Base-by-base conservation (phyloP, 345 rosid genomes). In the Carallia pectinifolia region DNA sequence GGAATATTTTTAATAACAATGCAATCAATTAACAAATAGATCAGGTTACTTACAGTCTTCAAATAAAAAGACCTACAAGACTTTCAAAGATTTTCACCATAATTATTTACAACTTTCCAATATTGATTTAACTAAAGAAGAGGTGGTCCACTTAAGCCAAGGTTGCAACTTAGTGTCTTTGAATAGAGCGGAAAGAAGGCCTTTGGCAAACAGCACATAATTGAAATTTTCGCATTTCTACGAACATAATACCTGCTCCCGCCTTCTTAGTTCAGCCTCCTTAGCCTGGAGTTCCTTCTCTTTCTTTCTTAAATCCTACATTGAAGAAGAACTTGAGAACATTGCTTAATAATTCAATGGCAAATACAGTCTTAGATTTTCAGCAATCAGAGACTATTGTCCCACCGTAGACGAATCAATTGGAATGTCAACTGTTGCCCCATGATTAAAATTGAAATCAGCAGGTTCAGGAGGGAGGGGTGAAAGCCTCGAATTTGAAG, bases 401-500 rank as follows among this genome's bases (percentile, higher is more conserved):
- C 62, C 38, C 65, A 73, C 74, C 56, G 54, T 39, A 40, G 77
- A n/a, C 64, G 77, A 53, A 73, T 73, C 77, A 37, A 77, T 77
- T 4, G 77, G 81, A 65, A 77, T 77, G 71, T 77, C 81, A 65
- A 77, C 77, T 12, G 74, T 77, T 53, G 77, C 67, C 53, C 71
- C 77, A 55, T 69, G 73, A 39, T 72, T 65, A 65, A 72, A 77
- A 64, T 65, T 69, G 39, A 77, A 77, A 68, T 55, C 81, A 31
- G 64, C 77, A 40, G 81, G 77, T 53, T 77, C 81, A n/a, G 76
- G 81, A 39, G 81, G 77, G 31, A 77, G 77, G 29, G 81, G 81
- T 19, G 81, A 77, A 23, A 69, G 77, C 64, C 74, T 77, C 1
- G 77, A 77, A 66, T 73, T 73, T 61, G 81, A 37, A 37, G 70